Evolutionary conservation across 805 yeast genomes (phyloP).

Genomic region (Scheffersomyces amazonensis): DNA sequence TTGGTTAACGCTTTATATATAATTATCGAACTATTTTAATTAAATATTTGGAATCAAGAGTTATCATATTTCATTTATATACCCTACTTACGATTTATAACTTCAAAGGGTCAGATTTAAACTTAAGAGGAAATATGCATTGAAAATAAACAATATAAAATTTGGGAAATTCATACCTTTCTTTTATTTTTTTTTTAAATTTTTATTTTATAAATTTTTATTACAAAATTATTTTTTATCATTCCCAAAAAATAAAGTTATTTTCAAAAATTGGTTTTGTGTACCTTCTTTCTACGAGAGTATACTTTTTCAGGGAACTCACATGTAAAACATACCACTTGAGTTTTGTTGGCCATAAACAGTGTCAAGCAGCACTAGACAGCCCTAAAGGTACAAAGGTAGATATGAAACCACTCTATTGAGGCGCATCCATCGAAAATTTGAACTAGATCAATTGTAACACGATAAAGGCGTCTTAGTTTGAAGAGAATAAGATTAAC

Average conservation of each 20-base stretch:
- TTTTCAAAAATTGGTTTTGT: background rate
- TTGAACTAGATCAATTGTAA: too few relatives aligned
- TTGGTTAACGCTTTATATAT: too few relatives aligned
- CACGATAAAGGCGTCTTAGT: too few relatives aligned
- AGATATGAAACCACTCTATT: too few relatives aligned
- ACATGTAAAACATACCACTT: slow-evolving; percentile 1
- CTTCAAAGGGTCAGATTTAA: slow-evolving; percentile 1
- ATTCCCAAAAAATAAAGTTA: background rate
- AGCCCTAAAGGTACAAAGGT: too few relatives aligned
- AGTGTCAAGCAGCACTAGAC: too few relatives aligned
- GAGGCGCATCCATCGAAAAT: too few relatives aligned
- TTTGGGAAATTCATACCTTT: background rate
- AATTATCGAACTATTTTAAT: too few relatives aligned
- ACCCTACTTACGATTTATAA: background rate
- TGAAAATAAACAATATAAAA: background rate
- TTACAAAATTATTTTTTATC: background rate
- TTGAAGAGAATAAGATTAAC: too few relatives aligned
- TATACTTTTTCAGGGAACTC: background rate
- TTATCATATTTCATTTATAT: background rate
- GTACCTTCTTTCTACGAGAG: background rate
- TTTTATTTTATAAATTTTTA: background rate
- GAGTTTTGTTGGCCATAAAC: too few relatives aligned
- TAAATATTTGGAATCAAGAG: background rate
- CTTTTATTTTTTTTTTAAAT: background rate
- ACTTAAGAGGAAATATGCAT: background rate